Evolutionary conservation across 371 early-diverging fungal species (phyloP).

Genomic region (Mortierella polycephala): DNA sequence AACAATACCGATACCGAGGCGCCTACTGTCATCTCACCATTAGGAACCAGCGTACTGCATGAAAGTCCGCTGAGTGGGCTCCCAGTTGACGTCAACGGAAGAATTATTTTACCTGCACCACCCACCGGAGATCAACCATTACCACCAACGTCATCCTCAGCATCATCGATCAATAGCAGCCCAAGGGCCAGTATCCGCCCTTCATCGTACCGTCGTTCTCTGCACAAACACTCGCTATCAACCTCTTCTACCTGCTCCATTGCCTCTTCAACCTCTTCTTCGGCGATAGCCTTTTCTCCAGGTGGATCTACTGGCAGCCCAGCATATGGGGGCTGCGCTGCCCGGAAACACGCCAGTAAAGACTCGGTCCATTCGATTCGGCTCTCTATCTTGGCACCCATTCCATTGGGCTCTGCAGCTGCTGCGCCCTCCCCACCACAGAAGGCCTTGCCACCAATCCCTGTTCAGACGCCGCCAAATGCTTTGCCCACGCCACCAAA

Average conservation of each 20-base stretch:
- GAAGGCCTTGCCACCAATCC: slow-evolving; percentile 37
- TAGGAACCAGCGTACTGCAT: not conserved
- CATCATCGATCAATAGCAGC: not conserved
- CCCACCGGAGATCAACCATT: slow-evolving; percentile 25
- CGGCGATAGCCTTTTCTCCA: not conserved
- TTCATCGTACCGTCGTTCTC: slow-evolving; percentile 9
- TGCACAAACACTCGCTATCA: slow-evolving; percentile 37
- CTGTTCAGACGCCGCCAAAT: not conserved
- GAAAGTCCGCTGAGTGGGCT: slow-evolving; percentile 4
- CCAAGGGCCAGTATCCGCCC: slow-evolving; percentile 11
- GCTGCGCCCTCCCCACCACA: slow-evolving; percentile 29
- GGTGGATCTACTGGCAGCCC: not conserved
- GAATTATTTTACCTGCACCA: slow-evolving; percentile 20
- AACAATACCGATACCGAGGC: too few species aligned
- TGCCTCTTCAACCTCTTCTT: slow-evolving; percentile 21
- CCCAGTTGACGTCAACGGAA: not conserved
- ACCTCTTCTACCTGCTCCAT: slow-evolving; percentile 31
- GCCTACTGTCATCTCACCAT: not conserved
- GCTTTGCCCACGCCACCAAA: not conserved
- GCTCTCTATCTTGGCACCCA: slow-evolving; percentile 19
- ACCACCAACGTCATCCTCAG: slow-evolving; percentile 6
- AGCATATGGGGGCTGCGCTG: slow-evolving; percentile 14
- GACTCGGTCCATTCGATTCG: slow-evolving; percentile 22
- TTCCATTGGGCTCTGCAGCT: slow-evolving; percentile 20
- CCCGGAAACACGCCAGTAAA: slow-evolving; percentile 13